Evolutionary conservation across 208 protist genomes (phyloP), one percentile per base, ranked within the genome.

Genomic region (Wallacemonas sp.): DNA sequence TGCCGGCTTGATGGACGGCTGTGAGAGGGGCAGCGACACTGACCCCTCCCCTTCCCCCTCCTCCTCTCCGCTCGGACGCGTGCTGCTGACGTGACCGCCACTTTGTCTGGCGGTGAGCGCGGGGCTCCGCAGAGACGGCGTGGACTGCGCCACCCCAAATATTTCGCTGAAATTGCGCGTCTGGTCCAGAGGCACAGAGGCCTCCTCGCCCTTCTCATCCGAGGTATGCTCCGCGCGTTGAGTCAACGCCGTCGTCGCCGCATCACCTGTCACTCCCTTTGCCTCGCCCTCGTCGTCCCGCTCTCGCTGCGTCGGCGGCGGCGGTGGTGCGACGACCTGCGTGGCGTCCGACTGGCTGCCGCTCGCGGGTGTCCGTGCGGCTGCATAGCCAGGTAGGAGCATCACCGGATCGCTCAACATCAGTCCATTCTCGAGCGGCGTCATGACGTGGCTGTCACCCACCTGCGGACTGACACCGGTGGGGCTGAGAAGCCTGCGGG

Each of bases 161-260:
- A 57, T 57, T n/a, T 57, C 50, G 50, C 50, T 57, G n/a, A 57
- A 57, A 32, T 57, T 32, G 21, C 50, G 50, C 19, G 50, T 57
- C n/a, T 19, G 26, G 17, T 57, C 50, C 4, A 26, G 13, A 3
- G 50, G 17, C 12, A 39, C n/a, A 13, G 50, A 24, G n/a, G n/a
- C n/a, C n/a, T n/a, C n/a, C n/a, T n/a, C n/a, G n/a, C n/a, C n/a
- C n/a, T n/a, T n/a, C n/a, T n/a, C n/a, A n/a, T n/a, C n/a, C n/a
- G n/a, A n/a, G n/a, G n/a, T n/a, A n/a, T n/a, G n/a, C n/a, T n/a
- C n/a, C n/a, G n/a, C n/a, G n/a, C n/a, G n/a, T n/a, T n/a, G n/a
- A n/a, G n/a, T n/a, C n/a, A n/a, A n/a, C n/a, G n/a, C n/a, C n/a
- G n/a, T n/a, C 50, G 22, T 57, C 30, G 50, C 0, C 26, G 30